A percentile compares a stretch with the other conserved stretches of the same genome.
Evolutionary conservation across 257 asterid species (phyloP).

Genomic region (Jaltomata sinuosa): DNA sequence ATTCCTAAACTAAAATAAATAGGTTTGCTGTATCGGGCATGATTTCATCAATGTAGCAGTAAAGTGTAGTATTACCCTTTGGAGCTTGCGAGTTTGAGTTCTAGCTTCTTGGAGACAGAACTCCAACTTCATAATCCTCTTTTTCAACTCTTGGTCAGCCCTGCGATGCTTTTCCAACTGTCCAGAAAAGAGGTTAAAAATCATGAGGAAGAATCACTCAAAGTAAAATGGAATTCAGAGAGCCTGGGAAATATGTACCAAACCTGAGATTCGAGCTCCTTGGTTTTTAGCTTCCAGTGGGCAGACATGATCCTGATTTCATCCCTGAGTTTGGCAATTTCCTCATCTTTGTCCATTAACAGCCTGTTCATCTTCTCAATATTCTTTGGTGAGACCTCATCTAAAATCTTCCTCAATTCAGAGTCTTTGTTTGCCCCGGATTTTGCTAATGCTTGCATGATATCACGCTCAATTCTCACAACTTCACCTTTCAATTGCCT

Average conservation of each 20-base stretch:
- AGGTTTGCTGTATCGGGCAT: not conserved
- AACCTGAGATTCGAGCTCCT: conserved; percentile 54
- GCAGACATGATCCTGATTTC: conserved; percentile 80
- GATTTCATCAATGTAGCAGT: not conserved
- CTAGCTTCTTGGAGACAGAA: conserved; percentile 79
- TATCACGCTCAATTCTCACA: conserved; percentile 67
- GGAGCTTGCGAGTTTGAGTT: conserved; percentile 76
- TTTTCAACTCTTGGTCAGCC: conserved; percentile 77
- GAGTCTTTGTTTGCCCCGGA: conserved; percentile 59
- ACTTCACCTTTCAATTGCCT: conserved; percentile 79
- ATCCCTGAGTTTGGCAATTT: conserved; percentile 62
- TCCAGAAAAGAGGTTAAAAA: not conserved
- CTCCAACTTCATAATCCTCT: conserved; percentile 61
- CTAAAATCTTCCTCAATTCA: conserved; percentile 58
- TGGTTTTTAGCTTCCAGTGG: conserved; percentile 81
- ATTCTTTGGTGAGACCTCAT: conserved; percentile 70
- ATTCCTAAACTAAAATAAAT: not conserved
- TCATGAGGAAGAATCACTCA: not conserved
- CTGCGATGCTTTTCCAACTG: conserved; percentile 78
- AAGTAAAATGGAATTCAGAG: not conserved
- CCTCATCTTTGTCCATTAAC: conserved; percentile 63
- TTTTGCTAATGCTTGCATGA: conserved; percentile 63
- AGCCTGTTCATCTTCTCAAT: conserved; percentile 54
- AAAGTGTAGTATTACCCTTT: conserved; percentile 43
- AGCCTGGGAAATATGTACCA: not conserved